Base-by-base conservation (phyloP, 2,329 filamentous ascomycete species). In the Cladosporium sp. region DNA sequence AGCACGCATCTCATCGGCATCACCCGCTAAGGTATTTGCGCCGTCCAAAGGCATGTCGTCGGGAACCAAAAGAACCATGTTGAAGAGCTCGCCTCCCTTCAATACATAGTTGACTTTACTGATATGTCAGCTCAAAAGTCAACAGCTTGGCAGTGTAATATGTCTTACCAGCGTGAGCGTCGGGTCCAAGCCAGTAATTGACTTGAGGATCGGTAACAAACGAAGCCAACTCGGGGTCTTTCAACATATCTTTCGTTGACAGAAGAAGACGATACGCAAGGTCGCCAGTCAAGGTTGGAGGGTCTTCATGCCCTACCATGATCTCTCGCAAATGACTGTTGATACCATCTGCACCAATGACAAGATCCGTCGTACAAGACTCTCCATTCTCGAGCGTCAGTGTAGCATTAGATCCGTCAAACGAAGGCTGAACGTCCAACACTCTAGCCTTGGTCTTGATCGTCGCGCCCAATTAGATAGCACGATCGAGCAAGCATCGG, bases 111-210 rank as follows among this genome's bases (percentile, higher is more conserved):
- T 84, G 0, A 87, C 84, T 75, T 32, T 13, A 14, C 10, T 30
- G 1, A 69, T 13, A n/a, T n/a, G 43, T 30, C 54, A 57, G 54
- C 54, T 36, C 10, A 11, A 21, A 11, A 21, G 36, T 18, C 25
- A n/a, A 18, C 18, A 53, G 7, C 18, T 28, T 18, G 25, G 14
- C 25, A 10, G 14, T 7, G 16, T 7, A 18, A 14, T 28, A n/a
- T 16, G 39, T 64, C 70, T 34, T 70, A 78, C 76, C 77, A 30
- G 81, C 82, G 67, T 85, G 84, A 1, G 80, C 80, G 66, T 80
- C 79, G 0, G 84, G 84, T 0, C 83, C 83, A 61, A 84, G 76
- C 82, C 82, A 84, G 69, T 83, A 84, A 68, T 83, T 83, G 13
- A 84, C 82, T 63, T 83, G 80, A 8, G 82, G 82, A 39, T 82